A percentile compares a stretch with the other conserved stretches of the same genome.
Conservation (phyloP, 352 stramenopile genomes). For the Peronospora farinosa region DNA sequence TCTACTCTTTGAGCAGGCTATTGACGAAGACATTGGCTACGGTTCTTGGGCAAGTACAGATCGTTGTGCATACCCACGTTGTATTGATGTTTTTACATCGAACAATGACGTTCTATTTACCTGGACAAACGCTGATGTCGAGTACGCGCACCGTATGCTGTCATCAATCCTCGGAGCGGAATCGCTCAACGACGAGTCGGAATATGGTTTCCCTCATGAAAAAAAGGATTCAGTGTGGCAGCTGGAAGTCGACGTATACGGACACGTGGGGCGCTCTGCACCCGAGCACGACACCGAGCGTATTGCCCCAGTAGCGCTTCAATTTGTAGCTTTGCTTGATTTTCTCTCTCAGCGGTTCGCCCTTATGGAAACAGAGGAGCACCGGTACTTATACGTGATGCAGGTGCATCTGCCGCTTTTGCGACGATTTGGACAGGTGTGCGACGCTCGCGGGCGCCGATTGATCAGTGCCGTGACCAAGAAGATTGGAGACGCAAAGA, state of each 20-base stretch:
- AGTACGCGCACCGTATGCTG: slow-evolving; percentile 47
- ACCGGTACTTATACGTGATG: slow-evolving; percentile 72
- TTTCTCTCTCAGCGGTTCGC: slow-evolving; percentile 63
- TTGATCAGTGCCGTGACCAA: slow-evolving; percentile 17
- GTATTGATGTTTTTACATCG: slow-evolving; percentile 57
- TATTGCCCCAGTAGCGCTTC: slow-evolving; percentile 26
- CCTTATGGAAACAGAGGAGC: slow-evolving; percentile 54
- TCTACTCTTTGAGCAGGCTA: slow-evolving; percentile 56
- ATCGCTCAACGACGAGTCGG: slow-evolving; percentile 4
- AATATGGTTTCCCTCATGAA: background rate
- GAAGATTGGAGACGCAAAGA: slow-evolving; percentile 1
- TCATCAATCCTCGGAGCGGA: slow-evolving; percentile 15
- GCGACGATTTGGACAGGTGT: slow-evolving; percentile 26
- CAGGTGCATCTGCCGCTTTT: slow-evolving; percentile 61
- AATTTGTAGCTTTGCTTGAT: slow-evolving; percentile 50
- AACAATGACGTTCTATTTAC: slow-evolving; percentile 46
- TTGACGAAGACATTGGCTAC: slow-evolving; percentile 65
- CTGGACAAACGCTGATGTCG: slow-evolving; percentile 56
- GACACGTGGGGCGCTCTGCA: background rate
- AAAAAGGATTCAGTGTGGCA: slow-evolving; percentile 21
- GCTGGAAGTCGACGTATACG: slow-evolving; percentile 9
- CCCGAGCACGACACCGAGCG: slow-evolving; percentile 12
- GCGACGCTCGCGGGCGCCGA: slow-evolving; percentile 21
- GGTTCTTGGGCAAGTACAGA: slow-evolving; percentile 39
- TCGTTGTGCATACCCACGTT: slow-evolving; percentile 41